Base-by-base conservation (phyloP, 2,329 filamentous ascomycete species). In the Penicillium capsulatum region DNA sequence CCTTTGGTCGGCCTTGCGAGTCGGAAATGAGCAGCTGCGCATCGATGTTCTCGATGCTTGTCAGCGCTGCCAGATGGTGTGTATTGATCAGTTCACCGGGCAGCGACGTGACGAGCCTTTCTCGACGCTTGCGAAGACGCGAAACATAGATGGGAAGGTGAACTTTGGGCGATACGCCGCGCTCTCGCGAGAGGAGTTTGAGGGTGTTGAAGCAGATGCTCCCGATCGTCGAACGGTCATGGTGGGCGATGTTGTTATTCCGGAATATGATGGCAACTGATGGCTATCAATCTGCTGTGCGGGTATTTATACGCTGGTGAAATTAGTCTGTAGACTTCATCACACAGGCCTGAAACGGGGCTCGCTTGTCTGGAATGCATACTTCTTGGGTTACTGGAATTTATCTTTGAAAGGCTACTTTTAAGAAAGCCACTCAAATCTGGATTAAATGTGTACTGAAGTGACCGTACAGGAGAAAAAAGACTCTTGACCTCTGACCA, bases 51-150 rank as follows among this genome's bases (percentile, higher is more conserved):
- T 97, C 3, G 91, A 90, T 0, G 79, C 85, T 3, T 98, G 92
- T 57, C 79, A 88, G 44, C 74, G 92, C 43, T 98, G 92, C 54
- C 89, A 95, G 62, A 97, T 98, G 90, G 84, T 98, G 7, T 96
- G 91, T 60, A 80, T 97, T 31, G 83, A 98, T 57, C 92, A 96
- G 62, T 72, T 80, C 32, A 95, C 84, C 9, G 89, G 81, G 0
- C 74, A 80, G 47, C 85, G 81, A 61, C 80, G 81, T 48, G 80
- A 88, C 47, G 92, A 97, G 63, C 92, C 92, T 0, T 94, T 92
- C 58, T 78, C 85, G 3, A 96, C 89, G 1, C 68, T 98, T 42
- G 83, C 86, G 2, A 95, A 94, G 70, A 94, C 87, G 8, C 78
- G 92, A 51, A 79, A 86, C 40, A 81, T 87, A 48, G 81, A 86